Evolutionary conservation across 768 basidiomycete species (phyloP).

Genomic region (Hortiboletus flavorubellus): DNA sequence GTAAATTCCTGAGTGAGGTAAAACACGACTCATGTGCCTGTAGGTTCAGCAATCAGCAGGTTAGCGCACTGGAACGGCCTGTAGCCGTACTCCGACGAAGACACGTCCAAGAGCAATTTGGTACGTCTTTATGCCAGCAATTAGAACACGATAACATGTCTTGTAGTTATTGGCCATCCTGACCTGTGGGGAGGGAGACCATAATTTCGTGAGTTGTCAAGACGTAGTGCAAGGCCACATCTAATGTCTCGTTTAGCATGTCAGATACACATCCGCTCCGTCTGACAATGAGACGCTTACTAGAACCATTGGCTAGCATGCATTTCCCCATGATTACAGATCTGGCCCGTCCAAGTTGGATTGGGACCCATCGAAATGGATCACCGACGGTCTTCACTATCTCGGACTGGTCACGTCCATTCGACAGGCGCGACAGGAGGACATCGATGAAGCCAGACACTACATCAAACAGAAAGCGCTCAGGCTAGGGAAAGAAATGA

Average conservation of each 20-base stretch:
- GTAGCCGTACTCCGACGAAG: slow-evolving; percentile 12
- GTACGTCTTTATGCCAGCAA: neutral
- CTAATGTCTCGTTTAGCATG: slow-evolving; percentile 1
- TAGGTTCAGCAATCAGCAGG: neutral
- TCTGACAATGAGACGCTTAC: neutral
- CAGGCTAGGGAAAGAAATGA: neutral
- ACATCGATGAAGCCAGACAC: slow-evolving; percentile 8
- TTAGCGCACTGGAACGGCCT: slow-evolving; percentile 10
- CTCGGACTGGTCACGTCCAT: slow-evolving; percentile 8
- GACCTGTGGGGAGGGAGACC: slow-evolving; percentile 12
- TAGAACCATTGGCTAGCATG: neutral
- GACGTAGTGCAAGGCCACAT: no score
- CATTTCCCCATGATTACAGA: slow-evolving; percentile 14
- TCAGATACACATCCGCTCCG: neutral
- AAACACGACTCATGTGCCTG: neutral
- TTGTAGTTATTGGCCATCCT: slow-evolving; percentile 10
- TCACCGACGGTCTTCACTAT: slow-evolving; percentile 3
- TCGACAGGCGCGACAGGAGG: slow-evolving; percentile 2
- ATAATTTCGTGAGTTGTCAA: slow-evolving; percentile 7
- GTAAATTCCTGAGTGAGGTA: slow-evolving; percentile 7
- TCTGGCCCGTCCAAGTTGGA: slow-evolving; percentile 10
- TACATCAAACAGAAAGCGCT: slow-evolving; percentile 6
- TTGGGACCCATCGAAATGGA: slow-evolving; percentile 16
- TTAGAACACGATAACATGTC: neutral
- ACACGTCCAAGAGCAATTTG: slow-evolving; percentile 11